These are phyloP conservation scores for Clavispora fructus DNA, from an alignment of 805 yeast genomes.

Conservation along the genomic window DNA sequence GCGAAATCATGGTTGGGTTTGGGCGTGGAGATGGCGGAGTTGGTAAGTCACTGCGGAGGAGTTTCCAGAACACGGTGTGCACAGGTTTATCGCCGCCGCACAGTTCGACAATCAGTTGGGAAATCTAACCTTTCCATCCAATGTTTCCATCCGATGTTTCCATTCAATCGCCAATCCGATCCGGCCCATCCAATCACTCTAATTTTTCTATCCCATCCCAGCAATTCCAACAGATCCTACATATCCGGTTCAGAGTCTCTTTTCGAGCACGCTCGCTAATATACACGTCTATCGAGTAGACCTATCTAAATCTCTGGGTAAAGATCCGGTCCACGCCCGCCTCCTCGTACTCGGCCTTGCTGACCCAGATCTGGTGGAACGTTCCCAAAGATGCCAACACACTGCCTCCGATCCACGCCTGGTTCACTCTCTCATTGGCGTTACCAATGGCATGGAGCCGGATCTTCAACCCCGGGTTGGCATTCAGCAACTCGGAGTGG, in stretches of 20 bases:
- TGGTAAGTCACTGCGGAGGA: too few species aligned
- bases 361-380: constrained; percentile 93
- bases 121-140: too few species aligned
- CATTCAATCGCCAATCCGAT: too few species aligned
- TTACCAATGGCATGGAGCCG: constrained; percentile 80
- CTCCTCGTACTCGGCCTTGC: constrained; percentile 80
- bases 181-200: too few species aligned
- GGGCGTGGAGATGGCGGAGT: too few species aligned
- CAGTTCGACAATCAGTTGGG: too few species aligned
- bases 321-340: constrained; percentile 79
- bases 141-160: too few species aligned
- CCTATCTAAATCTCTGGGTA: constrained; percentile 72
- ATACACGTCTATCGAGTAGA: not conserved
- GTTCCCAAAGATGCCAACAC: constrained; percentile 85
- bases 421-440: constrained; percentile 67
- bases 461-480: constrained; percentile 81
- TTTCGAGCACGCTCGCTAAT: not conserved
- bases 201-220: too few species aligned
- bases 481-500: constrained; percentile 59
- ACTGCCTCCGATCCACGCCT: constrained; percentile 91
- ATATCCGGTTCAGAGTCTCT: too few species aligned
- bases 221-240: too few species aligned
- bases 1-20: constrained; percentile 18
- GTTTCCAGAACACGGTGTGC: not conserved
- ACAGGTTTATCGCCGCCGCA: not conserved